Evolutionary conservation across 768 basidiomycete species (phyloP), one percentile per base, ranked within the genome.

Genomic region (Lactarius pseudohatsudake): DNA sequence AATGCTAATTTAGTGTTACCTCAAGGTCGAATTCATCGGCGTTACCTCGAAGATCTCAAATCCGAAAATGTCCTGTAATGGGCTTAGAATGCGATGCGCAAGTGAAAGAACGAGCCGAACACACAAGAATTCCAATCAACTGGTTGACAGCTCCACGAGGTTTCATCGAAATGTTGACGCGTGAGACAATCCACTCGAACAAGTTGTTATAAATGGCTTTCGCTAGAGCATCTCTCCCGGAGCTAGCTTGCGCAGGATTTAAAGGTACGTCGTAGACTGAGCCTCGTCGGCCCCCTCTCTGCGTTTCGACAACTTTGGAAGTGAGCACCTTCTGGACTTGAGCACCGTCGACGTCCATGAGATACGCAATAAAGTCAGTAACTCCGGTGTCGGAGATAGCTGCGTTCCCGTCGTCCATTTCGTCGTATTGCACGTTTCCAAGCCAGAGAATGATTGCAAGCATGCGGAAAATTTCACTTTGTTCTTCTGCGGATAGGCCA

Each of bases 141-240:
- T 94, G 92, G 10, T 89, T 82, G 60, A 85, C 80, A 7, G 86
- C 79, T 59, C 82, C 78, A 50, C 93, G 85, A 5, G 95, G 85
- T 77, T 94, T 96, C 96, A 99, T 97, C 6, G 96, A 98, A 20
- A 93, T 80, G 75, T 99, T 99, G 75, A 99, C 85, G 67, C 94
- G 87, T 18, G 92, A 91, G 53, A 99, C 97, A 72, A 99, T 98
- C 97, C 97, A 99, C 74, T 99, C 96, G 75, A 99, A 98, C 4
- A 98, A 80, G 76, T 98, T 98, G 79, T 96, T 98, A 78, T 99
- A 99, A 70, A 99, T 88, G 18, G 95, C 96, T 76, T 98, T 96
- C 4, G 96, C 81, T 45, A 99, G 80, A 0, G 97, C 97, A 77
- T 98, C 94, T 64, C 96, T 80, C 26, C 93, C 95, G 1, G 96